A percentile compares a stretch with the other conserved stretches of the same genome.
These are phyloP conservation scores for Fusarium verticillioides DNA, from an alignment of 2,329 filamentous ascomycete genomes.

Conservation along the genomic window DNA sequence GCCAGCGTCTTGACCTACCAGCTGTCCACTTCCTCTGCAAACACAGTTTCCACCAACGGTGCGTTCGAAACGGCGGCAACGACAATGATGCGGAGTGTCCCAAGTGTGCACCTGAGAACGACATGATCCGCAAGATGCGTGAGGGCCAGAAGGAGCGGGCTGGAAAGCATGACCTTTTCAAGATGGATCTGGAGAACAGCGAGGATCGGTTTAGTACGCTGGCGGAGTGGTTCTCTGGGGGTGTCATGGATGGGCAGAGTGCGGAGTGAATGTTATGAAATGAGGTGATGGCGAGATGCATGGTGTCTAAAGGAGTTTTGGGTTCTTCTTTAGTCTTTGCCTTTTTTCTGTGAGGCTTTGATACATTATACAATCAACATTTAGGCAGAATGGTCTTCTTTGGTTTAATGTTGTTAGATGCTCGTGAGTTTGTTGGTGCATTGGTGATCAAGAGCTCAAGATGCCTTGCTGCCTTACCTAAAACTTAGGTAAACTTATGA, in stretches of 20 bases:
- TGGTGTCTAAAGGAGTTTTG: conserved; percentile 38
- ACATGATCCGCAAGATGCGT: conserved; percentile 88
- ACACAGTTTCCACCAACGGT: conserved; percentile 95
- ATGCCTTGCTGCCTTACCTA: background rate
- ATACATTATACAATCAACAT: background rate
- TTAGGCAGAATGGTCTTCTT: conserved; percentile 8
- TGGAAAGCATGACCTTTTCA: conserved; percentile 89
- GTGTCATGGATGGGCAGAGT: conserved; percentile 76
- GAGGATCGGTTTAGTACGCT: conserved; percentile 90
- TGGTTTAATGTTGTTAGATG: background rate
- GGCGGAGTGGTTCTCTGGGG: conserved; percentile 93
- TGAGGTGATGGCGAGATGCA: conserved; percentile 2
- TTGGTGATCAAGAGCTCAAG: background rate
- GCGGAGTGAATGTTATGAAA: conserved; percentile 41
- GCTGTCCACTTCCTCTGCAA: conserved; percentile 97
- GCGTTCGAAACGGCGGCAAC: conserved; percentile 67
- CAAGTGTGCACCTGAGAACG: conserved; percentile 83
- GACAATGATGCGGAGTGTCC: conserved; percentile 83
- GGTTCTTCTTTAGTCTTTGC: conserved; percentile 4
- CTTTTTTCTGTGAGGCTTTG: background rate
- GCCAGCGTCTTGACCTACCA: conserved; percentile 81
- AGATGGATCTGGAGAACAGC: conserved; percentile 78
- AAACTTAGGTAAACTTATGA: background rate
- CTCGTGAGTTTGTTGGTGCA: background rate
- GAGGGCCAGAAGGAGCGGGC: conserved; percentile 87